Conservation (phyloP, 768 basidiomycete species). For the Crepidotus variabilis region DNA sequence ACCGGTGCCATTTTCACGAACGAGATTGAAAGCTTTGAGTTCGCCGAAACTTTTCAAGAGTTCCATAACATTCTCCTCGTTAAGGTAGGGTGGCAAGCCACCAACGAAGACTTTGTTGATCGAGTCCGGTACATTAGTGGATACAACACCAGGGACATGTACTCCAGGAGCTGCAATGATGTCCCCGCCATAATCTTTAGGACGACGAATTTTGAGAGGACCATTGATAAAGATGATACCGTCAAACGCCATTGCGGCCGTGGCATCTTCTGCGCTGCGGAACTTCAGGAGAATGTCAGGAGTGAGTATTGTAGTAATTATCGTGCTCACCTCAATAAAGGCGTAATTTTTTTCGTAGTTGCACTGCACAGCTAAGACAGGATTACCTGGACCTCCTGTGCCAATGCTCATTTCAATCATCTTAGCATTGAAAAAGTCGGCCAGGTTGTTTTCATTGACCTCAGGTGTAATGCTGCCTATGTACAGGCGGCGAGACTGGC, state of each 20-base stretch:
- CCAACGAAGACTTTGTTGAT: slow-evolving; percentile 98
- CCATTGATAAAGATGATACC: slow-evolving; percentile 94
- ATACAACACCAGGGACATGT: slow-evolving; percentile 94
- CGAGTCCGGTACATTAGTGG: slow-evolving; percentile 94
- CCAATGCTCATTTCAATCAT: slow-evolving; percentile 92
- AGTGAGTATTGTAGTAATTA: background rate
- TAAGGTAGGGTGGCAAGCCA: slow-evolving; percentile 91
- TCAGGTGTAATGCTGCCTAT: slow-evolving; percentile 96
- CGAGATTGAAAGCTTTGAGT: slow-evolving; percentile 95
- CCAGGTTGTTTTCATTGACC: slow-evolving; percentile 88
- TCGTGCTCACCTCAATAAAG: slow-evolving; percentile 80
- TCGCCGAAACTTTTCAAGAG: slow-evolving; percentile 96
- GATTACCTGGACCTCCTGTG: slow-evolving; percentile 80
- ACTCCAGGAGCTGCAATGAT: slow-evolving; percentile 54
- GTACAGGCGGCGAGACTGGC: slow-evolving; percentile 93
- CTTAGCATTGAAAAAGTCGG: slow-evolving; percentile 93
- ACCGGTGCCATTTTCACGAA: slow-evolving; percentile 89
- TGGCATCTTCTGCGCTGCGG: slow-evolving; percentile 95
- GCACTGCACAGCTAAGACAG: slow-evolving; percentile 91
- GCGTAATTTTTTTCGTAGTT: slow-evolving; percentile 99
- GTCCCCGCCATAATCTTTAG: slow-evolving; percentile 92
- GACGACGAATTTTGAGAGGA: slow-evolving; percentile 95
- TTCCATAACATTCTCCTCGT: slow-evolving; percentile 99
- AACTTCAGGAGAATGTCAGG: slow-evolving; percentile 54
- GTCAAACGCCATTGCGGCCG: slow-evolving; percentile 95